Percentiles rank a stretch among this genome's conserved stretches.
Evolutionary conservation across 1,139 yeast species (phyloP).

Genomic region (Sugiyamaella grinbergsii): DNA sequence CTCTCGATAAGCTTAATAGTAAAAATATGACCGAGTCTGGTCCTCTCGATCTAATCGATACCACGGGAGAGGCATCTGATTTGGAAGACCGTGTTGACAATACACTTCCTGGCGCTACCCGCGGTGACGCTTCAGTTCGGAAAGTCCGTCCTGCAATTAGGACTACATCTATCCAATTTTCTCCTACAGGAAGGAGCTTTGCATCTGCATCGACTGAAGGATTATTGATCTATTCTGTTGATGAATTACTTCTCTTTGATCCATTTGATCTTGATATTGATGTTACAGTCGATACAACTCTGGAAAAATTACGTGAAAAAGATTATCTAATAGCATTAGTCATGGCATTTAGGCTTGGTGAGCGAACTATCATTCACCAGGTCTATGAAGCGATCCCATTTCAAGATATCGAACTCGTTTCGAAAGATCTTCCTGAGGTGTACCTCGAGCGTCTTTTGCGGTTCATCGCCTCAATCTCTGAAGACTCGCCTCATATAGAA

Average conservation of each 20-base stretch:
- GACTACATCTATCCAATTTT: constrained; percentile 73
- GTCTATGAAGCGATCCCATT: constrained; percentile 78
- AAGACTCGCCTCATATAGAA: constrained; percentile 84
- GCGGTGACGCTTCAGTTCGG: constrained; percentile 86
- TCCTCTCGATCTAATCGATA: constrained; percentile 76
- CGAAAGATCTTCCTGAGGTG: constrained; percentile 69
- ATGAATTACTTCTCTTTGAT: constrained; percentile 75
- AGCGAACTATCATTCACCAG: constrained; percentile 66
- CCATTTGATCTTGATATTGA: constrained; percentile 95
- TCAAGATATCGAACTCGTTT: constrained; percentile 67
- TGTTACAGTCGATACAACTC: constrained; percentile 77
- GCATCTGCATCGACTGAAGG: constrained; percentile 98
- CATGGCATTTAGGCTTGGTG: constrained; percentile 94
- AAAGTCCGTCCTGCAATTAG: constrained; percentile 77
- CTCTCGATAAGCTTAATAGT: constrained; percentile 76
- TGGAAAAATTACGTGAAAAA: constrained; percentile 62
- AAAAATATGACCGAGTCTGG: constrained; percentile 87
- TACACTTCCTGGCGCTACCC: constrained; percentile 81
- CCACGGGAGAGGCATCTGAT: constrained; percentile 84
- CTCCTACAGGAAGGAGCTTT: constrained; percentile 90
- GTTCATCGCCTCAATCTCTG: constrained; percentile 65
- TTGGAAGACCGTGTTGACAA: constrained; percentile 77
- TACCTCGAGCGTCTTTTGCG: constrained; percentile 68
- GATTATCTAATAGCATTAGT: constrained; percentile 81
- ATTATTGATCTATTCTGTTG: constrained; percentile 75